Conservation (phyloP, 2,329 filamentous ascomycete genomes). For the Fusarium graminum region DNA sequence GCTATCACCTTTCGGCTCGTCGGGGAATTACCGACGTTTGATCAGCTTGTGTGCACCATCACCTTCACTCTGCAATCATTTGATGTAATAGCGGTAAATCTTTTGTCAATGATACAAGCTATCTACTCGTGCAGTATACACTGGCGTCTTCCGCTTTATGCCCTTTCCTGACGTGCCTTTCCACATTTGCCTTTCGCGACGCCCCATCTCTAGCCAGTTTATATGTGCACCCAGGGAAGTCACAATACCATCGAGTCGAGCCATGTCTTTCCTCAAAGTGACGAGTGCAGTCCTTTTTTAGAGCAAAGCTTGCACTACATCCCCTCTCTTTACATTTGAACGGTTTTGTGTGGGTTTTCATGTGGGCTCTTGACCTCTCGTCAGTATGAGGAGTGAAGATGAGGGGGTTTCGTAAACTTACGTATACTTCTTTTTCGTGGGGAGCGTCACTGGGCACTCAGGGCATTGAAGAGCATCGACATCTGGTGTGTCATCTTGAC, state of each 20-base stretch:
- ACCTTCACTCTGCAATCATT: no score
- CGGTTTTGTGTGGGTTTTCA: slow-evolving; percentile 2
- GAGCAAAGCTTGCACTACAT: neutral
- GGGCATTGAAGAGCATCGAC: neutral
- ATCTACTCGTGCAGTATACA: neutral
- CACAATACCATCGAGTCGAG: neutral
- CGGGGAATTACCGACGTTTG: no score
- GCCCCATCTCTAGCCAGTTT: neutral
- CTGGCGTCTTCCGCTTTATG: neutral
- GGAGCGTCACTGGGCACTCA: neutral
- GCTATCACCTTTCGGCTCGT: no score
- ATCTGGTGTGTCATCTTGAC: neutral
- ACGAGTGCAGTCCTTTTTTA: slow-evolving; percentile 1
- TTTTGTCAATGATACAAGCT: neutral
- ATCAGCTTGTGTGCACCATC: no score
- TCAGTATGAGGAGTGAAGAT: neutral
- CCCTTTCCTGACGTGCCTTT: neutral
- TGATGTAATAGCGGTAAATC: neutral
- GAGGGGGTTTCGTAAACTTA: neutral
- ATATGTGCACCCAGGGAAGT: neutral
- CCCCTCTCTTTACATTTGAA: neutral
- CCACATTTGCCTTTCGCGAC: neutral
- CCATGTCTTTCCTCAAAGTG: neutral
- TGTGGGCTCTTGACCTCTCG: neutral
- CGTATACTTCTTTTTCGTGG: neutral